Percentiles rank a stretch among this genome's conserved stretches.
Evolutionary conservation across 306 rosid species (phyloP).

Genomic region (Oemleria cerasiformis): DNA sequence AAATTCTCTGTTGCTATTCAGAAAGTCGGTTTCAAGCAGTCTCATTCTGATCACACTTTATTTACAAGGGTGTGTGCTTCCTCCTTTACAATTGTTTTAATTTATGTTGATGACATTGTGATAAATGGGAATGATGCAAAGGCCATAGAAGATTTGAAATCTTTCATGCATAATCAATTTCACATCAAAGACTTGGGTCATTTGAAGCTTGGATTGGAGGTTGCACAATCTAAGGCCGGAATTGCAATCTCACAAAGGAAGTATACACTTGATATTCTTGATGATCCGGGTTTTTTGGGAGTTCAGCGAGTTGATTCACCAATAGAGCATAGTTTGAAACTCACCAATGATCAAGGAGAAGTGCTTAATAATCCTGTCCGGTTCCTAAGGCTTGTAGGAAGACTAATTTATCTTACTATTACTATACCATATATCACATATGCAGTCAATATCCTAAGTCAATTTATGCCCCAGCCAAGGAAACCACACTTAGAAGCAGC

Average conservation of each 20-base stretch:
- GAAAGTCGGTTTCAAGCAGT: no score
- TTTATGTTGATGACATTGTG: no score
- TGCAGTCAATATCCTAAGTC: neutral
- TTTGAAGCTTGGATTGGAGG: neutral
- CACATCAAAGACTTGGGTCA: neutral
- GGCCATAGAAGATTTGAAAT: neutral
- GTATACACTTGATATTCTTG: constrained; percentile 2
- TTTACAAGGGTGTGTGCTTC: no score
- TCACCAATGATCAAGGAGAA: neutral
- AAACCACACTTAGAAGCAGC: neutral
- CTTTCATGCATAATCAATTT: neutral
- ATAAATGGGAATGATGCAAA: neutral
- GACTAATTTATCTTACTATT: neutral
- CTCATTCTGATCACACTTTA: no score
- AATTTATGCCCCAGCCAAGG: constrained; percentile 9
- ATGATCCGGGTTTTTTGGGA: constrained; percentile 3
- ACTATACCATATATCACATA: constrained; percentile 1
- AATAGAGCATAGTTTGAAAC: constrained; percentile 18
- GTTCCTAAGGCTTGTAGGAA: neutral
- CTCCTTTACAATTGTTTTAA: no score
- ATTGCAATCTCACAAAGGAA: constrained; percentile 7
- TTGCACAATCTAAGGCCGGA: constrained; percentile 5
- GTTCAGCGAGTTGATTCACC: neutral
- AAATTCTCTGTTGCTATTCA: no score
- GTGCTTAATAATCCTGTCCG: neutral